Evolutionary conservation across 2,329 filamentous ascomycete genomes (phyloP), one percentile per base, ranked within the genome.

Genomic region (Exophiala sp.): DNA sequence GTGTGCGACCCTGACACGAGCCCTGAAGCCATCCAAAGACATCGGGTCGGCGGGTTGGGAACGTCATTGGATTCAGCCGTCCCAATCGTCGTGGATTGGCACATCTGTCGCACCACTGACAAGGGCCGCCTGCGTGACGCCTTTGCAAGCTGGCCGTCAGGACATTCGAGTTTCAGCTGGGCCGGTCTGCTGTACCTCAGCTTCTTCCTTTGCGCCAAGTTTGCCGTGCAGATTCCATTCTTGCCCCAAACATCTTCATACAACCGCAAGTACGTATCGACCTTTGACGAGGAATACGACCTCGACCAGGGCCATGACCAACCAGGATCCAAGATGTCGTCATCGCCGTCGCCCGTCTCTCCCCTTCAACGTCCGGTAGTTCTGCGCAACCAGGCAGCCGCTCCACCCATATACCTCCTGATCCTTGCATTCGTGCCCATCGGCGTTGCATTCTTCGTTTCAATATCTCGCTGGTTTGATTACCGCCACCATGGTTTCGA

Each of bases 401-500:
- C 89, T 0, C 88, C 90, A 1, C 90, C 90, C 0, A 71, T 90
- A 6, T 91, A 88, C 63, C 81, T 93, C 2, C 74, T 95, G 10
- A 71, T 83, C 38, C 66, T 91, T 27, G 57, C 56, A 11, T 72
- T 88, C 14, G 68, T 87, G 1, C 90, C 90, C 2, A 78, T 89
- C 57, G 84, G 82, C 49, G 72, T 80, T 1, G 85, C 89, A 3
- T 78, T 89, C 56, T 95, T 89, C 70, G 85, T 96, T 55, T 77
- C 84, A n/a, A 80, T 83, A 22, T 91, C 88, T 1, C 85, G 91
- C 9, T 97, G 85, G 78, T 89, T 84, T 52, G 84, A 96, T 66
- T 94, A 84, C 70, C 82, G 87, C 32, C 91, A 97, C 67, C 86
- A 91, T 65, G 89, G 84, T n/a, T 91, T 95, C 65, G 91, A 97